Conservation (phyloP, 768 basidiomycete species). For the Suillus tomentosus region DNA sequence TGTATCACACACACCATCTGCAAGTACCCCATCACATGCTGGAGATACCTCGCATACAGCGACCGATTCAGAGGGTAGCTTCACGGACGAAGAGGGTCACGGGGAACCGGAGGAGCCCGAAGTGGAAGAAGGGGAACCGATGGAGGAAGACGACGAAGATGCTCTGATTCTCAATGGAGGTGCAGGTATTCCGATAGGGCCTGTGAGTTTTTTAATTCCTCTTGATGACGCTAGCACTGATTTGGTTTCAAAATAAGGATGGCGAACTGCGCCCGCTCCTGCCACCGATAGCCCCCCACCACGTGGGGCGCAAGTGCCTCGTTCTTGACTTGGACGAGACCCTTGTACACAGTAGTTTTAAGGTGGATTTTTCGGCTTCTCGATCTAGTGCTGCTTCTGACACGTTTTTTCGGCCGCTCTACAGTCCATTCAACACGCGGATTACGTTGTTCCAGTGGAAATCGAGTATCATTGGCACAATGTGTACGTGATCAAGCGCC, state of each 20-base stretch:
- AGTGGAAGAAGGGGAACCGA: conserved; percentile 56
- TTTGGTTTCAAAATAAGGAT: conserved; percentile 52
- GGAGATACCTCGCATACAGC: conserved; percentile 34
- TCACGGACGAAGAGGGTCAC: conserved; percentile 65
- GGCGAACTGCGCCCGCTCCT: conserved; percentile 86
- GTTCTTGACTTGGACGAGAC: conserved; percentile 98
- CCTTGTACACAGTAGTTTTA: conserved; percentile 96
- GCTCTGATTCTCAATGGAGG: conserved; percentile 88
- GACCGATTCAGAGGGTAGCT: conserved; percentile 40
- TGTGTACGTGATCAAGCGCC: conserved; percentile 98
- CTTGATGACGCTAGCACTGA: conserved; percentile 8
- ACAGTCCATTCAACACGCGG: conserved; percentile 90
- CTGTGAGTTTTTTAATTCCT: conserved; percentile 55
- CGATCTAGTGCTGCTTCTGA: conserved; percentile 17
- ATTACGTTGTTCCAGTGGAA: conserved; percentile 98
- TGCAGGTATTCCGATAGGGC: conserved; percentile 91
- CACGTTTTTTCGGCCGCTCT: conserved; percentile 12
- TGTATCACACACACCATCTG: conserved; percentile 22
- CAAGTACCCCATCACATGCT: conserved; percentile 29
- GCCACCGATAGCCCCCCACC: conserved; percentile 77
- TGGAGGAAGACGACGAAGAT: conserved; percentile 86
- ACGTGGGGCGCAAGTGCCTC: conserved; percentile 90
- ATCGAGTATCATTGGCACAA: conserved; percentile 99
- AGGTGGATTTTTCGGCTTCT: conserved; percentile 53
- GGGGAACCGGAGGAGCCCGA: conserved; percentile 73